Evolutionary conservation across 306 rosid species (phyloP).

Genomic region (Lathyrus aphaca): DNA sequence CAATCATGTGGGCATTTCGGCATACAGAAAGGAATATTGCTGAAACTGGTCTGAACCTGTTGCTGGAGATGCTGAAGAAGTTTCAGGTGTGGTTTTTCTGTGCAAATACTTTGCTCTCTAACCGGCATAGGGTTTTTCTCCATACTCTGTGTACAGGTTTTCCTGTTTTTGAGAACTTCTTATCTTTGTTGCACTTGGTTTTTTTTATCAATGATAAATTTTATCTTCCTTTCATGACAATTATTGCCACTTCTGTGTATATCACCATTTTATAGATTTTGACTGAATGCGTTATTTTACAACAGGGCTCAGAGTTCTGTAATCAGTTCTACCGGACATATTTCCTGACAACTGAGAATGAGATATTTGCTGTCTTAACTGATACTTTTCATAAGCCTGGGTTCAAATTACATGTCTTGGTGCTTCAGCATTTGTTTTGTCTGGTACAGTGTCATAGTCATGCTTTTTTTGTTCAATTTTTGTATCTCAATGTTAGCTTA

Average conservation of each 20-base stretch:
- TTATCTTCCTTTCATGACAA: neutral
- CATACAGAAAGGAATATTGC: slow-evolving; percentile 98
- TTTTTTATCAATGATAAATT: neutral
- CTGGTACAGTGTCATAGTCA: slow-evolving; percentile 56
- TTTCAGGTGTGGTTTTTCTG: slow-evolving; percentile 64
- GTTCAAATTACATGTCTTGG: slow-evolving; percentile 96
- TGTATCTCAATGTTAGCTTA: neutral
- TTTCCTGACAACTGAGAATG: slow-evolving; percentile 83
- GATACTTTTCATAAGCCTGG: slow-evolving; percentile 99
- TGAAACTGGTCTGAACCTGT: slow-evolving; percentile 81
- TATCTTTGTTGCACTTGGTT: neutral
- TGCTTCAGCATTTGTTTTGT: slow-evolving; percentile 93
- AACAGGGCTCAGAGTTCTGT: slow-evolving; percentile 88
- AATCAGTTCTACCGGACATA: slow-evolving; percentile 87
- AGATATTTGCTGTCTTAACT: slow-evolving; percentile 90
- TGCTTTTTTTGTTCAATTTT: slow-evolving; percentile 9
- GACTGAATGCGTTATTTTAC: slow-evolving; percentile 20
- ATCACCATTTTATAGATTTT: neutral
- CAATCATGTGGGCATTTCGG: slow-evolving; percentile 97
- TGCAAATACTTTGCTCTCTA: neutral
- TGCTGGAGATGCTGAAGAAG: slow-evolving; percentile 84
- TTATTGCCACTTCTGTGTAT: neutral
- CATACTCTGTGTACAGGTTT: slow-evolving; percentile 21
- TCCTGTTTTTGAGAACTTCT: slow-evolving; percentile 9
- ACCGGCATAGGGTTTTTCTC: neutral